Evolutionary conservation across 2,329 filamentous ascomycete genomes (phyloP), one percentile per base, ranked within the genome.

Genomic region (Hypoxylon sp.): DNA sequence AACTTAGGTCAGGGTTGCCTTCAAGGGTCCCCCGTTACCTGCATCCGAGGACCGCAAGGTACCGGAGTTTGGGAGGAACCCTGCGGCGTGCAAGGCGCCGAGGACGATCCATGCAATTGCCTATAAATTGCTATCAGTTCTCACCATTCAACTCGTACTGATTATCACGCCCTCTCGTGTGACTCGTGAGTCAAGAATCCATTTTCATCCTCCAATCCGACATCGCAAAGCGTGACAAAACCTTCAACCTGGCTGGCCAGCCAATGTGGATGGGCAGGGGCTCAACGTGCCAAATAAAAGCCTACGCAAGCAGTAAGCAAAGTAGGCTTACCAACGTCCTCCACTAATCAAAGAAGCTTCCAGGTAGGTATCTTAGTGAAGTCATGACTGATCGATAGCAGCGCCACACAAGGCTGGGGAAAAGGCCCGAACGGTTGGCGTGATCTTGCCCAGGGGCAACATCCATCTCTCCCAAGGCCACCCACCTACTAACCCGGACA

Each of bases 321-420:
- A 46, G 14, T 34, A 55, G 47, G 37, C 39, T 58, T 60, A 59
- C 62, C 29, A 57, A 50, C 54, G 53, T 53, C 54, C 30, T 34
- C 58, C 47, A 52, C 64, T 62, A 52, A 65, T 41, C 61, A 46
- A n/a, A 53, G 21, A 37, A 48, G n/a, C 21, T 46, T 46, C 37
- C 11, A 41, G 37, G 37, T 19, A 19, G 30, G 27, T 34, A 27
- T 61, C 27, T 41, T 50, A 61, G 52, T 56, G 48, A 63, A 47
- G 48, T 29, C 34, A 43, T 59, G 50, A 62, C 58, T 60, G 61
- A 52, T 45, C 43, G 30, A 46, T 57, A 12, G 37, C 51, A 56
- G 50, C 67, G 67, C 67, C 67, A 67, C 67, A 67, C 61, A 67
- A 69, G 67, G 67, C 67, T 69, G 67, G 61, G 32, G 27, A 64